Conservation (phyloP, 768 basidiomycete species). For the Tulasnella sp. region DNA sequence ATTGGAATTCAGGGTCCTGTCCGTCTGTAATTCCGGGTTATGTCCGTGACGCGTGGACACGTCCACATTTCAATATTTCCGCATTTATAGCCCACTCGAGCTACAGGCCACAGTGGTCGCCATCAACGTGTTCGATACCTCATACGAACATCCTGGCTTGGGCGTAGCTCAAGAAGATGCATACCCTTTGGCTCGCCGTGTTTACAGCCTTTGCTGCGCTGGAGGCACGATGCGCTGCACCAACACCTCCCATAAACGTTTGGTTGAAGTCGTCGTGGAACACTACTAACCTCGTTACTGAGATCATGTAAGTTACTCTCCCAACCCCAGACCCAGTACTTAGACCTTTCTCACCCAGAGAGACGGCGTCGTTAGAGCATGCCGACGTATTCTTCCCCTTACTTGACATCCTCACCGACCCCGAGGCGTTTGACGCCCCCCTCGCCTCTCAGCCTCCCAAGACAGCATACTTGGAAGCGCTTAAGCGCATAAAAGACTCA, state of each 20-base stretch:
- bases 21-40: too few species aligned
- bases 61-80: not conserved
- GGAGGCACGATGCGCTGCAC: too few species aligned
- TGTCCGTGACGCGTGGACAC: not conserved
- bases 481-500: constrained; percentile 38
- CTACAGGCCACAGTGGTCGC: not conserved
- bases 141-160: not conserved
- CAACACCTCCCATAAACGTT: constrained; percentile 43
- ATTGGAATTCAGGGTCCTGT: too few species aligned
- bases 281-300: constrained; percentile 48
- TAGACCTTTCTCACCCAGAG: constrained; percentile 43
- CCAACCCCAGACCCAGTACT: too few species aligned
- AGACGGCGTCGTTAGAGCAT: constrained; percentile 65
- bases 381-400: constrained; percentile 64
- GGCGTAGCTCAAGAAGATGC: too few species aligned
- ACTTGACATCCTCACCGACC: constrained; percentile 49
- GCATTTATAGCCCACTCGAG: not conserved
- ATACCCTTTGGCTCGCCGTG: not conserved
- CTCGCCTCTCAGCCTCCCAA: constrained; percentile 32
- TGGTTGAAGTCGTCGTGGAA: constrained; percentile 53
- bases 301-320: constrained; percentile 42
- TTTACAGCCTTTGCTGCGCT: not conserved
- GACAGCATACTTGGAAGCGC: constrained; percentile 40
- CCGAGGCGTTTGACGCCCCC: constrained; percentile 29
- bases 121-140: not conserved